Conservation (phyloP, 225 moss, liverwort and hornwort species). For the Physcomitrellopsis africana region DNA sequence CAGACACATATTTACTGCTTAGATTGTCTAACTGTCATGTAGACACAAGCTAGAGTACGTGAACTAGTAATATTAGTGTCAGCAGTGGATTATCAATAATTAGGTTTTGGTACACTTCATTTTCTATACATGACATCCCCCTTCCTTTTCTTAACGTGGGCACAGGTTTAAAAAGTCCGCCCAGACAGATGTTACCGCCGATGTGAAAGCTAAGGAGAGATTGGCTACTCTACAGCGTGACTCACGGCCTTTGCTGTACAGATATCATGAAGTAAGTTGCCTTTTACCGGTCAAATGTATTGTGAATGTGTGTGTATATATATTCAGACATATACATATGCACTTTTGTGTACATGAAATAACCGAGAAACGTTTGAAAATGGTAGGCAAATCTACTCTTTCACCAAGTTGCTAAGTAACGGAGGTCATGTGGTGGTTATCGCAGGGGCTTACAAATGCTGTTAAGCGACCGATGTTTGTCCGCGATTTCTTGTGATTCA, state of each 20-base stretch:
- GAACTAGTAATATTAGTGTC: background rate
- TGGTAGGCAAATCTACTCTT: background rate
- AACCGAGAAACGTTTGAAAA: background rate
- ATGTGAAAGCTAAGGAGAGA: constrained; percentile 61
- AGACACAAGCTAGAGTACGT: background rate
- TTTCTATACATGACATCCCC: background rate
- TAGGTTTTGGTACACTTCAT: too few species aligned
- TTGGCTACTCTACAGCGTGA: constrained; percentile 65
- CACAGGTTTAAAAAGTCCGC: constrained; percentile 62
- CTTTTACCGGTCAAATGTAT: background rate
- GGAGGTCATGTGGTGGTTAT: constrained; percentile 10
- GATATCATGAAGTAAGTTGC: constrained; percentile 57
- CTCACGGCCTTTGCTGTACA: constrained; percentile 65
- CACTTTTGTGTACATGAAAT: constrained; percentile 8
- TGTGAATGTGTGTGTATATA: background rate
- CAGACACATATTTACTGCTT: background rate
- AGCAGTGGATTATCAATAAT: background rate
- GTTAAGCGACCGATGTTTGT: constrained; percentile 67
- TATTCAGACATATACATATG: background rate
- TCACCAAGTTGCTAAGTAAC: constrained; percentile 2
- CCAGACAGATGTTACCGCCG: constrained; percentile 61
- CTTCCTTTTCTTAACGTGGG: constrained; percentile 1
- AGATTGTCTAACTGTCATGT: background rate
- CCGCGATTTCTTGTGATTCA: constrained; percentile 46
- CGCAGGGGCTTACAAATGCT: constrained; percentile 68